Conservation (phyloP, 1,284 basidiomycete genomes). For the Cryptococcus hybrid region DNA sequence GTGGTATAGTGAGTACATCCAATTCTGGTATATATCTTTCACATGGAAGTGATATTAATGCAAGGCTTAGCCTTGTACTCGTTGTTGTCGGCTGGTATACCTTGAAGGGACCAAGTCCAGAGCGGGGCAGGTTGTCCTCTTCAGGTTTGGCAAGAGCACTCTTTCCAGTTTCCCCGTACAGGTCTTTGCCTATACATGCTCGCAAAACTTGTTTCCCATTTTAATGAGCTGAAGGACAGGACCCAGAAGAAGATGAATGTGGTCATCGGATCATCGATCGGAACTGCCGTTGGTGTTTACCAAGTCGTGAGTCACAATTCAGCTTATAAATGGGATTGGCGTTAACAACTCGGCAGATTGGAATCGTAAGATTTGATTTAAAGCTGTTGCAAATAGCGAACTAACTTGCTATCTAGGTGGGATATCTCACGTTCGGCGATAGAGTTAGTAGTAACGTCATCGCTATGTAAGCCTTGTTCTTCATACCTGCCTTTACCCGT, state of each 20-base stretch:
- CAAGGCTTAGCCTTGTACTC: constrained; percentile 70
- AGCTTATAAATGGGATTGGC: constrained; percentile 11
- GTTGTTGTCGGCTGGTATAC: constrained; percentile 55
- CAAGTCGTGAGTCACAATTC: constrained; percentile 53
- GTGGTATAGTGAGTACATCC: constrained; percentile 64
- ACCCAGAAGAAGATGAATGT: constrained; percentile 79
- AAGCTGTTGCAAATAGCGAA: background rate
- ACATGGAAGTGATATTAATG: background rate
- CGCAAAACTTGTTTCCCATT: constrained; percentile 80
- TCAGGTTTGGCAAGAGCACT: constrained; percentile 40
- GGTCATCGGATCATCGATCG: constrained; percentile 84
- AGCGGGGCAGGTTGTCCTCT: constrained; percentile 39
- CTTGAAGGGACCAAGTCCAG: constrained; percentile 40
- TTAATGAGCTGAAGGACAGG: constrained; percentile 85
- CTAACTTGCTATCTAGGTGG: constrained; percentile 46
- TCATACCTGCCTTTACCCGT: constrained; percentile 2
- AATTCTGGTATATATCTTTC: background rate
- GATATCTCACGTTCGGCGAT: constrained; percentile 93
- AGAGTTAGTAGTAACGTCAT: constrained; percentile 88
- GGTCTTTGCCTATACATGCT: constrained; percentile 89
- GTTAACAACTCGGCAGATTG: constrained; percentile 6
- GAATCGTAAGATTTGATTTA: background rate
- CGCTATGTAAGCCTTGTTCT: constrained; percentile 59
- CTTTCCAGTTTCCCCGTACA: constrained; percentile 84
- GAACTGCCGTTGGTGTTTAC: constrained; percentile 72